Evolutionary conservation across 495 filamentous ascomycete species (phyloP).

Genomic region (Lophium mytilinum): DNA sequence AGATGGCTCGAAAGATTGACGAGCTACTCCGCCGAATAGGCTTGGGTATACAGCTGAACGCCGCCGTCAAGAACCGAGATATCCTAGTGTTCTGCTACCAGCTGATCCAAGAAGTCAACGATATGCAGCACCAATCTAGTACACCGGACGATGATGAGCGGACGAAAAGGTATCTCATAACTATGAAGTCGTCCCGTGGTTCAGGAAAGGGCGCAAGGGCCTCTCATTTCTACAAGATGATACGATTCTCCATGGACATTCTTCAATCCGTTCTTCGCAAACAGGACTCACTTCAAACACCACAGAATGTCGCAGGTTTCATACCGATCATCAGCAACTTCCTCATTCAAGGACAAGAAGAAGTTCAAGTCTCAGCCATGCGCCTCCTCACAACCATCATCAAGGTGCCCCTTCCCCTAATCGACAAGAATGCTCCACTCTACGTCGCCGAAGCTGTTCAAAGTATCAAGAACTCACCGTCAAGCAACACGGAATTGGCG

Average conservation of each 20-base stretch:
- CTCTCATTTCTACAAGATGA: constrained; percentile 73
- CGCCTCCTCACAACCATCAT: constrained; percentile 76
- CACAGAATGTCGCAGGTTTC: constrained; percentile 72
- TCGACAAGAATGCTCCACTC: constrained; percentile 60
- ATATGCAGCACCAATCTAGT: constrained; percentile 24
- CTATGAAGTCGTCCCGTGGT: constrained; percentile 61
- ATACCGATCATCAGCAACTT: constrained; percentile 83
- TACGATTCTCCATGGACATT: constrained; percentile 78
- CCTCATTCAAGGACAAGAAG: constrained; percentile 72
- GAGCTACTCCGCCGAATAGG: constrained; percentile 78
- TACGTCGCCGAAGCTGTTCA: constrained; percentile 80
- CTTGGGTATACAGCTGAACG: constrained; percentile 72
- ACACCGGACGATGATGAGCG: constrained; percentile 45
- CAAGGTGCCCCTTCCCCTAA: constrained; percentile 66
- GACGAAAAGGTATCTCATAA: constrained; percentile 64
- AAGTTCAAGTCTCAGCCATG: constrained; percentile 78
- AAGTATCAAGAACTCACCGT: constrained; percentile 65
- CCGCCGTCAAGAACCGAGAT: constrained; percentile 62
- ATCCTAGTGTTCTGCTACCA: constrained; percentile 90
- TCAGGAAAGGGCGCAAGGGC: constrained; percentile 58
- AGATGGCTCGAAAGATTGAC: constrained; percentile 78
- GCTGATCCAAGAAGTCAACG: constrained; percentile 76
- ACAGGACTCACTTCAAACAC: constrained; percentile 66
- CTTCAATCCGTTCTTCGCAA: constrained; percentile 74
- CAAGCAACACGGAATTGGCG: constrained; percentile 68